Evolutionary conservation across 1,139 yeast genomes (phyloP).

Genomic region (Yamadazyma sp.): DNA sequence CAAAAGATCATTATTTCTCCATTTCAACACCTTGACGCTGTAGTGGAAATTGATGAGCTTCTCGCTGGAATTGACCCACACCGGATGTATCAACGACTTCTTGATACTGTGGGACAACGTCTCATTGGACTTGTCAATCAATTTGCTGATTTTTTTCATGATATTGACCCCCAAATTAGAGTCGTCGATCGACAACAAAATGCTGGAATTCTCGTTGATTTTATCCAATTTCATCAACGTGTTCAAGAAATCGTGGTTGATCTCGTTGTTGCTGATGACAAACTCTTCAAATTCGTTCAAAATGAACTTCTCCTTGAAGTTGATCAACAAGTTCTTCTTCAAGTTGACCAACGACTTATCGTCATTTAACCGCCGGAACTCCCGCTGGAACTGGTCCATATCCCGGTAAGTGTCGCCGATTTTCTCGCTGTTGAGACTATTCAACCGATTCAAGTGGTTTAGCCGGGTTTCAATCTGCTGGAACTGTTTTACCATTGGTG

Average conservation of each 20-base stretch:
- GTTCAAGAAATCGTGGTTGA: slow-evolving; percentile 60
- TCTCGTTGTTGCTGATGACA: slow-evolving; percentile 36
- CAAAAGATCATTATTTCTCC: slow-evolving; percentile 48
- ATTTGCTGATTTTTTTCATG: slow-evolving; percentile 58
- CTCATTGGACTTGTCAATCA: slow-evolving; percentile 52
- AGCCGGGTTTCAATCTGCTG: slow-evolving; percentile 41
- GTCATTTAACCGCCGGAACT: slow-evolving; percentile 41
- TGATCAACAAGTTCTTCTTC: slow-evolving; percentile 55
- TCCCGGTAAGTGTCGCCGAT: slow-evolving; percentile 28
- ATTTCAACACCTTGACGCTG: slow-evolving; percentile 32
- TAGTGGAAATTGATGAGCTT: slow-evolving; percentile 31
- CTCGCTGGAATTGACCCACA: slow-evolving; percentile 29
- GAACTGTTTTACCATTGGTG: slow-evolving; percentile 52
- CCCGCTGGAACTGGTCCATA: slow-evolving; percentile 24
- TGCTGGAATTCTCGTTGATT: slow-evolving; percentile 68
- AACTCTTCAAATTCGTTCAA: slow-evolving; percentile 72
- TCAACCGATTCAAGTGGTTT: slow-evolving; percentile 37
- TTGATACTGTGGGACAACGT: slow-evolving; percentile 42
- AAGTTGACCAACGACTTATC: slow-evolving; percentile 44
- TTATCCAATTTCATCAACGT: slow-evolving; percentile 60
- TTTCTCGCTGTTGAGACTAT: slow-evolving; percentile 33
- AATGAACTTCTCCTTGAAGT: slow-evolving; percentile 66
- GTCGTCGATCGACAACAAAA: slow-evolving; percentile 65
- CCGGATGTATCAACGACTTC: slow-evolving; percentile 36
- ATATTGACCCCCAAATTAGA: slow-evolving; percentile 72